phyloP scores from a whole-genome alignment of 345 rosid species.

The Sonneratia caseolaris region DNA sequence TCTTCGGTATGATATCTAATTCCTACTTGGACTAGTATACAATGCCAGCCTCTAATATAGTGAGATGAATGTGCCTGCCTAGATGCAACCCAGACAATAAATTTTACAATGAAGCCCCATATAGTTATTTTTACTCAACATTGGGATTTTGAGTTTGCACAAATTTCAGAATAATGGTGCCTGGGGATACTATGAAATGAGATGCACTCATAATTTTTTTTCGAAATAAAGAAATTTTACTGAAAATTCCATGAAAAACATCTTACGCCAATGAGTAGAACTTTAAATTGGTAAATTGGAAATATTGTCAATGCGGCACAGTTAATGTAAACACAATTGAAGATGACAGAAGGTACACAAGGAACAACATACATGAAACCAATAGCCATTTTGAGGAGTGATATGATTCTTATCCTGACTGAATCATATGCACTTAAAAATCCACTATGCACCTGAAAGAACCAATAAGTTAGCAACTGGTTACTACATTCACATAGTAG shows the following conservation, averaged over 20 bases:
- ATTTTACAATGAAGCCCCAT: not conserved
- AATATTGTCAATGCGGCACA: not conserved
- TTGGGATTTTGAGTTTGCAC: not conserved
- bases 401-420: conserved; percentile 67
- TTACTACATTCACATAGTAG: not conserved
- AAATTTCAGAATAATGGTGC: not conserved
- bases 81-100: no score
- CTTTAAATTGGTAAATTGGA: not conserved
- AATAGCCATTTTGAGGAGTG: conserved; percentile 53
- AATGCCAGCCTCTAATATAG: not conserved
- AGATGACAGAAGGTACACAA: not conserved
- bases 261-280: not conserved
- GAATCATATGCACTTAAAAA: conserved; percentile 86
- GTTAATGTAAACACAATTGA: not conserved
- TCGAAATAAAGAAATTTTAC: not conserved
- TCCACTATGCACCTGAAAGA: conserved; percentile 83
- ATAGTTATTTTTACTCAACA: not conserved
- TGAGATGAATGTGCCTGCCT: not conserved
- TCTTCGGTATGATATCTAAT: not conserved
- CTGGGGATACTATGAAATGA: not conserved
- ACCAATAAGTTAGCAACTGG: not conserved
- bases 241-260: not conserved
- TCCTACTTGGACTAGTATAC: not conserved
- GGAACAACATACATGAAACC: conserved; percentile 51
- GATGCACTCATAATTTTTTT: not conserved